Evolutionary conservation across 2,329 filamentous ascomycete genomes (phyloP), one percentile per base, ranked within the genome.

Genomic region (Orbilia quercus): DNA sequence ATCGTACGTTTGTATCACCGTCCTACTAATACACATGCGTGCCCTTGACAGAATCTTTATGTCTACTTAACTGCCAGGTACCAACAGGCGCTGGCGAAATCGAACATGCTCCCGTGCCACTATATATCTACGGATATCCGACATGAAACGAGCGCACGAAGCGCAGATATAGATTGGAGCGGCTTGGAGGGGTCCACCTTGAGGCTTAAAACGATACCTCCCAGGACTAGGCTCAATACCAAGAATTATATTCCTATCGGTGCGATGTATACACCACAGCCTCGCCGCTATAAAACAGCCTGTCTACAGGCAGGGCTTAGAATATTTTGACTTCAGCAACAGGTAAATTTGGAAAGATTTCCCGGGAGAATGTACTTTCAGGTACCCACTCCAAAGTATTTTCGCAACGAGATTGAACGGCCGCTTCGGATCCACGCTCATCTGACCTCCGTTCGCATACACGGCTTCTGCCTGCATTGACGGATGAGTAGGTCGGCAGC

Each of bases 381-480:
- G 40, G 40, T 44, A 7, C 40, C 5, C 5, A 6, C 20, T 18
- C 4, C n/a, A 23, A 7, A 6, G 36, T 40, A 40, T 16, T 16
- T 22, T 42, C 12, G 16, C 5, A 18, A 7, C 28, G 23, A 25
- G 9, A 31, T 16, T 14, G 20, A 25, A 50, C 42, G 9, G 16
- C 42, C 7, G 18, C 45, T 50, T 20, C 45, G 28, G 7, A 9
- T 31, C 23, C 7, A 50, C 28, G 45, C 45, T 50, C 45, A 50
- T 25, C 20, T 50, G 45, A 50, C 45, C 23, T 9, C n/a, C n/a
- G n/a, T n/a, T n/a, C n/a, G n/a, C n/a, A n/a, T n/a, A 11, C 12
- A 23, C 16, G 22, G 51, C 28, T 12, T 62, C 44, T 40, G 20
- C 44, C 31, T 18, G 36, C 31, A 12, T 62, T 25, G 44, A 62